A percentile compares a stretch with the other conserved stretches of the same genome.
These are phyloP conservation scores for Globisporangium middletonii DNA, from an alignment of 352 stramenopile species.

Conservation along the genomic window DNA sequence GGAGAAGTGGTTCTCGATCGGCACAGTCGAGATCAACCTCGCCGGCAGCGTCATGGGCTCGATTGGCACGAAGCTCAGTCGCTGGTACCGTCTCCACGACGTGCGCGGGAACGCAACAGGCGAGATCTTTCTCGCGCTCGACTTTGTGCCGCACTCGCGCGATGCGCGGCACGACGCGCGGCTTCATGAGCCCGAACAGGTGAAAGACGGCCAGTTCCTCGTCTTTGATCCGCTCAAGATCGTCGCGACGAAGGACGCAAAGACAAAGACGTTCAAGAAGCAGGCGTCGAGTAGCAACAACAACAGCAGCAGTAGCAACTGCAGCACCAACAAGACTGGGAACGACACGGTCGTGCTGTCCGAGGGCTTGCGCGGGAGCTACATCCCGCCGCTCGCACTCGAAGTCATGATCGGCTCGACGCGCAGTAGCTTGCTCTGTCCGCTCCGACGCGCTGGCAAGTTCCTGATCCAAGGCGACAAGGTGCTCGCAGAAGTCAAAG, in stretches of 20 bases:
- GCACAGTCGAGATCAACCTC: conserved; percentile 79
- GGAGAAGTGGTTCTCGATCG: conserved; percentile 70
- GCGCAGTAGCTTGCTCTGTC: conserved; percentile 74
- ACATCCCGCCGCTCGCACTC: conserved; percentile 78
- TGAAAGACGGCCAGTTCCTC: conserved; percentile 78
- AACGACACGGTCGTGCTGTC: conserved; percentile 72
- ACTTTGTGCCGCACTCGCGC: conserved; percentile 59
- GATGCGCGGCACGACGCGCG: conserved; percentile 20
- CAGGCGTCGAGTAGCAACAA: conserved; percentile 4
- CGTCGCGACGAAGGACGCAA: conserved; percentile 43
- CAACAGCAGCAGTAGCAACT: neutral
- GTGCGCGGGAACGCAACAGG: conserved; percentile 69
- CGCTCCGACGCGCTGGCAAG: conserved; percentile 76
- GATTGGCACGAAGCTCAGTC: conserved; percentile 57
- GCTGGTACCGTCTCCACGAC: conserved; percentile 83
- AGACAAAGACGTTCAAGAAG: conserved; percentile 18
- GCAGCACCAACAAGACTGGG: neutral
- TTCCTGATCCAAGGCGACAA: conserved; percentile 86
- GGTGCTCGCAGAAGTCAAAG: conserved; percentile 83
- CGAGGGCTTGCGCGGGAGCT: conserved; percentile 68
- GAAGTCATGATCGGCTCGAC: conserved; percentile 75
- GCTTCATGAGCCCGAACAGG: conserved; percentile 57
- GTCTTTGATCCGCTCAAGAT: conserved; percentile 87
- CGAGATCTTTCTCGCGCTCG: conserved; percentile 78
- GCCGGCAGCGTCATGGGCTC: conserved; percentile 82